Conservation (phyloP, 805 yeast genomes). For the Dipodascopsis uninucleata region DNA sequence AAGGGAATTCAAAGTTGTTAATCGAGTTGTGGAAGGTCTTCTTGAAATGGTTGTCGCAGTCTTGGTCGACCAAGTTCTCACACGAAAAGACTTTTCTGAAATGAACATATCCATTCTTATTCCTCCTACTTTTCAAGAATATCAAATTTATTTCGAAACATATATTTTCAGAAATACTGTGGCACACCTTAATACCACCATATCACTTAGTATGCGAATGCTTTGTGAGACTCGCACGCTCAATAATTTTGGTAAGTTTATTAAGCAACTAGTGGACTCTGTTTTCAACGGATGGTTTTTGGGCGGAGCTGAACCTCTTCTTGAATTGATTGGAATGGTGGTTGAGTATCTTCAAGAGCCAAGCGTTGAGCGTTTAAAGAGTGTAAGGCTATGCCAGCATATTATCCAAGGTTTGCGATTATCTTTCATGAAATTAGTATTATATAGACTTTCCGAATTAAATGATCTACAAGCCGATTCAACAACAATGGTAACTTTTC, state of each 20-base stretch:
- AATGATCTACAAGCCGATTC: constrained; percentile 20
- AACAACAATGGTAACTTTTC: constrained; percentile 13
- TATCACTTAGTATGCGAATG: constrained; percentile 17
- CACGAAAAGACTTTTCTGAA: constrained; percentile 27
- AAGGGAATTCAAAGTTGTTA: constrained; percentile 20
- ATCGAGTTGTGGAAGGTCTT: constrained; percentile 26
- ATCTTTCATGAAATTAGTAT: constrained; percentile 20
- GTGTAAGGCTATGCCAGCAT: constrained; percentile 17
- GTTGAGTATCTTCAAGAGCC: constrained; percentile 26
- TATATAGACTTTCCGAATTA: constrained; percentile 23
- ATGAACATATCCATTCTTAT: constrained; percentile 22
- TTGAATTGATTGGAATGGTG: constrained; percentile 28
- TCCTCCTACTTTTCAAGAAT: constrained; percentile 28
- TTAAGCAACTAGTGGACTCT: constrained; percentile 22
- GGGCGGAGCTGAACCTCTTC: constrained; percentile 28
- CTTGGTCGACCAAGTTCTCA: constrained; percentile 26
- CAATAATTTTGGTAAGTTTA: constrained; percentile 23
- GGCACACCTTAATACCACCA: constrained; percentile 23
- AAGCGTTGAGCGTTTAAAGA: constrained; percentile 18
- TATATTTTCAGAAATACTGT: constrained; percentile 28
- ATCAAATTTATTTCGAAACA: constrained; percentile 29
- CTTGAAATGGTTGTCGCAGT: constrained; percentile 29
- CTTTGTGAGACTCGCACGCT: constrained; percentile 23
- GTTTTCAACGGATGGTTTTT: constrained; percentile 26
- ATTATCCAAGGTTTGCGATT: constrained; percentile 15